Evolutionary conservation across 441 rosid genomes (phyloP).

Genomic region (Corymbia calophylla): DNA sequence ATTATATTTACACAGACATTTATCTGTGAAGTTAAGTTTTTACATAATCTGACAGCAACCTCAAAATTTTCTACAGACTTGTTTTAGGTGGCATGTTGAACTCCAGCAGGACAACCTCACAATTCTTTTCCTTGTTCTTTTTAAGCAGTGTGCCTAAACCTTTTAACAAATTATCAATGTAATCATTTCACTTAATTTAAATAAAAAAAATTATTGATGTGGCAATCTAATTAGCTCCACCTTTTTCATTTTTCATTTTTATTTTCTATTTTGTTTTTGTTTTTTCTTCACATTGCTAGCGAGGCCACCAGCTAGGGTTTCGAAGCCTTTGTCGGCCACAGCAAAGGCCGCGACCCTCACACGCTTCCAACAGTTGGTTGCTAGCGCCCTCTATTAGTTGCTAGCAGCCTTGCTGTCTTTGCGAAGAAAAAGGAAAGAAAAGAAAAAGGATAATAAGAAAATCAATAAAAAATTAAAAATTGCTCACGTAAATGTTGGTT

Average conservation of each 20-base stretch:
- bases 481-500: accelerated
- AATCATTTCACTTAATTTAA: too few relatives aligned
- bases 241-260: too few relatives aligned
- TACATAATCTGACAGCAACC: neutral
- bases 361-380: neutral
- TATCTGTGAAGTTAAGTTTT: neutral
- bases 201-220: too few relatives aligned
- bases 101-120: neutral
- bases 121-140: neutral
- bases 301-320: accelerated
- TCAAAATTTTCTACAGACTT: neutral
- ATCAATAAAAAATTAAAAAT: too few relatives aligned
- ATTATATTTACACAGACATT: neutral
- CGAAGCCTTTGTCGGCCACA: neutral
- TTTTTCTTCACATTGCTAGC: neutral
- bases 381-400: neutral
- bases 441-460: neutral
- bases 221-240: neutral
- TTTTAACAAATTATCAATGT: neutral
- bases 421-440: neutral
- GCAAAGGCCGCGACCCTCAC: neutral
- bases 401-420: accelerated
- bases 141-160: neutral
- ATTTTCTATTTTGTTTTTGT: too few relatives aligned
- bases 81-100: neutral